These are phyloP conservation scores for Aspergillus neoniger DNA, from an alignment of 2,329 filamentous ascomycete genomes.

Conservation along the genomic window DNA sequence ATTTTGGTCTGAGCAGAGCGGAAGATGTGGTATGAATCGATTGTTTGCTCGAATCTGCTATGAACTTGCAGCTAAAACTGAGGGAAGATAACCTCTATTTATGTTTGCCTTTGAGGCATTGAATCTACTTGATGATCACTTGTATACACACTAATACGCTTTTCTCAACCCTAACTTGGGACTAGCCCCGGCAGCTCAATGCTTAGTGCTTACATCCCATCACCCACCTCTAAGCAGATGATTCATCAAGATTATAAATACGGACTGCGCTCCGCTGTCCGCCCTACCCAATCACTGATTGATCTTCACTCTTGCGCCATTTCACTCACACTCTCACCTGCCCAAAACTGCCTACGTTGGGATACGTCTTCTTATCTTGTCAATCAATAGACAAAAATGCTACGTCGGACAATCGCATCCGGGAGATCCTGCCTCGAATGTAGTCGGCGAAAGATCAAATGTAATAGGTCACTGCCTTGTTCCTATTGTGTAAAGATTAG, in stretches of 20 bases:
- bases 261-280: constrained; percentile 15
- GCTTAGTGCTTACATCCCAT: background rate
- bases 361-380: background rate
- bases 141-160: background rate
- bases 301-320: background rate
- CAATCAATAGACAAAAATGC: constrained; percentile 2
- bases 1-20: constrained; percentile 1
- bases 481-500: constrained; percentile 36
- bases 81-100: background rate
- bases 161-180: background rate
- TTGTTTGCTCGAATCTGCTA: background rate
- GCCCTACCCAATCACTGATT: constrained; percentile 8
- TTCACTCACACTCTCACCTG: background rate
- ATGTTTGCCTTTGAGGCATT: background rate
- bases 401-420: constrained; percentile 9
- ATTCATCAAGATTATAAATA: background rate
- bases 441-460: constrained; percentile 30
- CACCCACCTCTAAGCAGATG: background rate
- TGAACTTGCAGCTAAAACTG: background rate
- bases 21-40: background rate
- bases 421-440: constrained; percentile 27
- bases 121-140: background rate
- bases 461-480: constrained; percentile 26
- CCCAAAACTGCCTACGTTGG: background rate
- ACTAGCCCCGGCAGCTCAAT: background rate